Base-by-base conservation (phyloP, 176 grass and related monocot species). In the Oryza officinalis region DNA sequence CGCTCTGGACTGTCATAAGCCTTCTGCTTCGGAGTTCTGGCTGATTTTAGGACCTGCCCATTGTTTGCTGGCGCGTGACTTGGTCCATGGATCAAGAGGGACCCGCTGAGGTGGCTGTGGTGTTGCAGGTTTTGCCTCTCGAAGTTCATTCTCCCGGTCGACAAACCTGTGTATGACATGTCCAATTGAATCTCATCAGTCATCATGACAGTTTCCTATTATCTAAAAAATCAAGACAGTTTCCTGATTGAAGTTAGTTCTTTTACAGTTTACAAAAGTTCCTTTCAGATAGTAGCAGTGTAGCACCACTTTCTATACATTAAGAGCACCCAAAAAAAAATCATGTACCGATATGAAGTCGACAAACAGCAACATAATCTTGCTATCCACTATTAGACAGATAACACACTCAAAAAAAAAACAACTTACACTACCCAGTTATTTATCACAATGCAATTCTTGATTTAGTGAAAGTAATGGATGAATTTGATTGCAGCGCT, bases 101-200 rank as follows among this genome's bases (percentile, higher is more conserved):
- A 28, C 59, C 31, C 77, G 83, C 65, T 89, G 90, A 25, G 96
- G 74, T 26, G 91, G 91, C 4, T 86, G 91, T 3, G 89, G 93
- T 0, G 65, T 85, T 57, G 93, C 90, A 57, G 93, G 84, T 74
- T 98, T 98, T 18, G 96, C 87, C 77, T 98, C 91, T 81, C 91
- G 74, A 35, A 98, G 91, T 57, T 98, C 96, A 28, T 98, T 95
- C 65, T 98, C 91, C 88, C 91, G 90, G 65, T 93, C 93, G 1
- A 98, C 91, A 64, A 98, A 98, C 83, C 87, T 98, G 89, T 27
- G 40, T 26, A 75, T 6, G 9, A 9, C 61, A 37, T 60, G 57
- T 22, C 57, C 33, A 67, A n/a, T 67, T 67, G 10, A 79, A 49
- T 30, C 63, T 80, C 77, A 65, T 66, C 63, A 79, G 41, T 80